These are phyloP conservation scores for Aspergillus sp. DNA, from an alignment of 2,329 filamentous ascomycete species.

Conservation along the genomic window DNA sequence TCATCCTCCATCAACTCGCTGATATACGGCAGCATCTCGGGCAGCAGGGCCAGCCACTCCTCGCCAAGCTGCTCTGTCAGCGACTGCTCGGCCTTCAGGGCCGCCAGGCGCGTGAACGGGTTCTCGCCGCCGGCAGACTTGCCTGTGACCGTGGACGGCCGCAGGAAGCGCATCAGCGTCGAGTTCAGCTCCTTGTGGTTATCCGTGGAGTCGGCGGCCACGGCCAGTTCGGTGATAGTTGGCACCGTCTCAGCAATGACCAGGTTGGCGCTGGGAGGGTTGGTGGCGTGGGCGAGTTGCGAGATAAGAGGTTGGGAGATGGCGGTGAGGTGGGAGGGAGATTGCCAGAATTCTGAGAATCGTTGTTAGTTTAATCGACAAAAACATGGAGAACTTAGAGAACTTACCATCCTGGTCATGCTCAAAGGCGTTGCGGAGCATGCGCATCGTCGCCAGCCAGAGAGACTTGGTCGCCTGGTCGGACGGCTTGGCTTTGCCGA, in stretches of 20 bases:
- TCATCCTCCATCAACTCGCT: conserved; percentile 96
- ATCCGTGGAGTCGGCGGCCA: conserved; percentile 77
- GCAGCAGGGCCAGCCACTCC: conserved; percentile 87
- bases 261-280: conserved; percentile 46
- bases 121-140: conserved; percentile 52
- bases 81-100: conserved; percentile 76
- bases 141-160: conserved; percentile 48
- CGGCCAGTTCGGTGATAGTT: conserved; percentile 75
- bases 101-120: conserved; percentile 72
- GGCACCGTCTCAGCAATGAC: conserved; percentile 62
- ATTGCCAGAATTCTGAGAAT: conserved; percentile 77
- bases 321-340: conserved; percentile 77
- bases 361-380: conserved; percentile 12
- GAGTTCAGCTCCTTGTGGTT: conserved; percentile 89
- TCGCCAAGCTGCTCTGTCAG: conserved; percentile 81
- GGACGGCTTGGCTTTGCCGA: conserved; percentile 44
- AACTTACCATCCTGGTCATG: conserved; percentile 76
- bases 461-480: conserved; percentile 58
- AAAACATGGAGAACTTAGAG: background rate
- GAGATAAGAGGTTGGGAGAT: conserved; percentile 68
- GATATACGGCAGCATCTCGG: conserved; percentile 95
- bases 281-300: conserved; percentile 58
- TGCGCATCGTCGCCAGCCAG: conserved; percentile 68
- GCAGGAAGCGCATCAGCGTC: conserved; percentile 73
- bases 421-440: conserved; percentile 73